A percentile compares a stretch with the other conserved stretches of the same genome.
Conservation (phyloP, 768 basidiomycete species). For the Pulveroboletus sp. region DNA sequence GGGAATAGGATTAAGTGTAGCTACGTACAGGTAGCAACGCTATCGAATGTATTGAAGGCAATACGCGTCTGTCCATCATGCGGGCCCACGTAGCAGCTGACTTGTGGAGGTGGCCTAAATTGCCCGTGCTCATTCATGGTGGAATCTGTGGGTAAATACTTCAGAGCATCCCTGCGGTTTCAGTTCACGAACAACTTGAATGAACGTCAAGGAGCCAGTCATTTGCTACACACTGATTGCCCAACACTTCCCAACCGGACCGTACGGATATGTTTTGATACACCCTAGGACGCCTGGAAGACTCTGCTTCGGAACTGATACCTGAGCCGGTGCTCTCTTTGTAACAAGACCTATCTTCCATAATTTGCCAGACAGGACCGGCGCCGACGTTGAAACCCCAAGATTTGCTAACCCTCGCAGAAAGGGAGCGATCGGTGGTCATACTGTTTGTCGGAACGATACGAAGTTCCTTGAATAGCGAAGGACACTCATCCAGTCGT, state of each 20-base stretch:
- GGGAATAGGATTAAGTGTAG: conserved; percentile 11
- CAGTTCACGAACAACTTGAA: conserved; percentile 4
- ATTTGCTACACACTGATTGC: conserved; percentile 41
- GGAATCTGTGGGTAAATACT: conserved; percentile 56
- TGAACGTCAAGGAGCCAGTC: neutral
- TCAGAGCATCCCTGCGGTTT: conserved; percentile 45
- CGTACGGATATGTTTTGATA: conserved; percentile 41
- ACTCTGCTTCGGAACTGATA: conserved; percentile 38
- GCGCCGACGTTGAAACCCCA: conserved; percentile 72
- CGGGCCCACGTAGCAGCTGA: conserved; percentile 66
- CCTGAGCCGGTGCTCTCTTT: conserved; percentile 49
- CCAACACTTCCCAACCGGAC: conserved; percentile 43
- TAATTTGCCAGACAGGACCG: conserved; percentile 75
- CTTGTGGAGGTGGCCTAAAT: conserved; percentile 46
- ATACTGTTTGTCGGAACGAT: conserved; percentile 52
- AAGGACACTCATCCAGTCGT: conserved; percentile 49
- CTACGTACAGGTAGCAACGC: conserved; percentile 58
- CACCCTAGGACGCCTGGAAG: conserved; percentile 54
- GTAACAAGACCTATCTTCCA: conserved; percentile 75
- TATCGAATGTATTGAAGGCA: conserved; percentile 51
- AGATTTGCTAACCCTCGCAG: conserved; percentile 55
- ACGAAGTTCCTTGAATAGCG: conserved; percentile 42
- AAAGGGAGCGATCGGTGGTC: conserved; percentile 43
- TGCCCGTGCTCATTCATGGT: conserved; percentile 47
- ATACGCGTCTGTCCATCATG: conserved; percentile 46